A percentile compares a stretch with the other conserved stretches of the same genome.
Conservation (phyloP, 441 rosid species). For the Erodium trifolium region DNA sequence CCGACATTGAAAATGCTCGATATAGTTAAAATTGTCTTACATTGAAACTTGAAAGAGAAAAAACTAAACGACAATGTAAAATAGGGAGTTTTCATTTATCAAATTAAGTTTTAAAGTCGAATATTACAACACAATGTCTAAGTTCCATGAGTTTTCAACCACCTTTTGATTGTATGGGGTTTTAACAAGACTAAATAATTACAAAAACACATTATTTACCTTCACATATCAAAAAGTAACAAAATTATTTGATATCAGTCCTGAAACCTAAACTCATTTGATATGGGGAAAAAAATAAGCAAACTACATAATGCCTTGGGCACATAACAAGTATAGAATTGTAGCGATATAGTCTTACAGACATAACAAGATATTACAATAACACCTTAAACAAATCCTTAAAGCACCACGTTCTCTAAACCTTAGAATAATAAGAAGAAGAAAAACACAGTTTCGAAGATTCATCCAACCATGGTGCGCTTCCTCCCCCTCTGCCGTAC, state of each 20-base stretch:
- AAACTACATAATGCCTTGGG: neutral
- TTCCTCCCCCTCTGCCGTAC: constrained; percentile 88
- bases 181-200: too few species aligned
- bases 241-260: neutral
- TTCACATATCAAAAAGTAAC: too few species aligned
- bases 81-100: too few species aligned
- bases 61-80: too few species aligned
- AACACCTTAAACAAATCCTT: neutral
- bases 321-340: neutral
- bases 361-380: constrained; percentile 8
- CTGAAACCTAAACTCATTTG: neutral
- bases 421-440: neutral
- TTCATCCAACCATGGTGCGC: constrained; percentile 84
- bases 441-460: constrained; percentile 10
- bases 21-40: too few species aligned
- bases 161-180: too few species aligned
- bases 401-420: constrained; percentile 8
- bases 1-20: too few species aligned
- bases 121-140: too few species aligned
- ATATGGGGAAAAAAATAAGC: neutral
- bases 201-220: too few species aligned
- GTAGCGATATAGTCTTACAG: neutral
- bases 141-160: too few species aligned
- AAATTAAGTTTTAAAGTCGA: too few species aligned
- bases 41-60: too few species aligned